phyloP scores from a whole-genome alignment of 2,329 filamentous ascomycete genomes.

The Colletotrichum neosansevieriae region DNA sequence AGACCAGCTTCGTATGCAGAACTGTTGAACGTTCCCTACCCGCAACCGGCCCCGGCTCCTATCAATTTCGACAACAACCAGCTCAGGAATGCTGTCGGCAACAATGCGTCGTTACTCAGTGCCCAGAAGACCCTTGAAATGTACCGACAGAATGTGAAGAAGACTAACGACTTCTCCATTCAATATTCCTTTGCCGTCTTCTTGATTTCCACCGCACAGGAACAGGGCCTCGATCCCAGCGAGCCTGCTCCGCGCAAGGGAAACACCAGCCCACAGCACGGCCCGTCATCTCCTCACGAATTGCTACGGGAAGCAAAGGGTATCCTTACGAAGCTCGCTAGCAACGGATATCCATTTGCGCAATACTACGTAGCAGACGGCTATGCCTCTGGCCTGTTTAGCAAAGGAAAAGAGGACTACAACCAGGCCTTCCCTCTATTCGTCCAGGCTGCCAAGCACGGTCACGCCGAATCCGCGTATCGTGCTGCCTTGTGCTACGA shows the following conservation, averaged over 20 bases:
- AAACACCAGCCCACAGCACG: conserved; percentile 60
- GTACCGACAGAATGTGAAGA: conserved; percentile 97
- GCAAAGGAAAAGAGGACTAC: conserved; percentile 92
- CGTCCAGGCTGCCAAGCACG: conserved; percentile 93
- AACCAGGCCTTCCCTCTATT: conserved; percentile 94
- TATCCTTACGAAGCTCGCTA: conserved; percentile 87
- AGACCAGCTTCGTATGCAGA: conserved; percentile 68
- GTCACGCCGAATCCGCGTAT: conserved; percentile 95
- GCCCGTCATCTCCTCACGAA: conserved; percentile 67
- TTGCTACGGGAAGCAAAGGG: conserved; percentile 88
- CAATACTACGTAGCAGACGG: conserved; percentile 98
- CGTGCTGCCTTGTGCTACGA: conserved; percentile 95
- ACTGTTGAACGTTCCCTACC: conserved; percentile 78
- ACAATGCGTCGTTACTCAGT: conserved; percentile 90
- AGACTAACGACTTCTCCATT: conserved; percentile 89
- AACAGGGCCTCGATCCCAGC: conserved; percentile 72
- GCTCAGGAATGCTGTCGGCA: conserved; percentile 83
- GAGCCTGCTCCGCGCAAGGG: conserved; percentile 59
- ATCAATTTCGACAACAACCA: conserved; percentile 83
- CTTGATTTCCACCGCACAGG: conserved; percentile 88
- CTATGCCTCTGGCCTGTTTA: conserved; percentile 93
- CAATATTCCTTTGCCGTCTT: conserved; percentile 98
- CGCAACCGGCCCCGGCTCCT: conserved; percentile 78
- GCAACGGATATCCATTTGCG: conserved; percentile 93
- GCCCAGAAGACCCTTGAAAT: conserved; percentile 96